Percentiles rank a stretch among this genome's conserved stretches.
These are phyloP conservation scores for Penicillium lagena DNA, from an alignment of 495 filamentous ascomycete genomes.

Conservation along the genomic window DNA sequence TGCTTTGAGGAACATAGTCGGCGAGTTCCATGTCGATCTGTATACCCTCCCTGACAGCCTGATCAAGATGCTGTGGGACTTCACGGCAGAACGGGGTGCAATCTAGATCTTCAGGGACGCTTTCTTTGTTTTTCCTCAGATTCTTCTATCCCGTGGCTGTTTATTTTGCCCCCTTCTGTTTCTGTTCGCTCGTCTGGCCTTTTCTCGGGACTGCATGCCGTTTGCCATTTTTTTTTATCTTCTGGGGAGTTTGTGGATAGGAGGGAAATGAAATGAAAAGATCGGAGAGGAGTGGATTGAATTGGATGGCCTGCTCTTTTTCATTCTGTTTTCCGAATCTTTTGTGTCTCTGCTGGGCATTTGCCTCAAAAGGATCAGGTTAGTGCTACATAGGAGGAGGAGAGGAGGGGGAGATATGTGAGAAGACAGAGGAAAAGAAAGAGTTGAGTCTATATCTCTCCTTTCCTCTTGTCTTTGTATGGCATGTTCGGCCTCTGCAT, in stretches of 20 bases:
- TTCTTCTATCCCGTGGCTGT: neutral
- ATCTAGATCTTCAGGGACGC: neutral
- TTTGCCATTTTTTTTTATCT: conserved; percentile 1
- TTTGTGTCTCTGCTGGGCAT: neutral
- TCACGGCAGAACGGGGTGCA: conserved; percentile 44
- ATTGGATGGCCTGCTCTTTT: conserved; percentile 1
- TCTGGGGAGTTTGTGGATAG: conserved; percentile 19
- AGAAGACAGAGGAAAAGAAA: no score
- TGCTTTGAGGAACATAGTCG: conserved; percentile 45
- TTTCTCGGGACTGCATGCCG: neutral
- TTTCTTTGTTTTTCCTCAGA: conserved; percentile 5
- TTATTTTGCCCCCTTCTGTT: neutral
- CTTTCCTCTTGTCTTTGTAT: no score
- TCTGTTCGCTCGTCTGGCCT: neutral
- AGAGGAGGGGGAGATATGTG: neutral
- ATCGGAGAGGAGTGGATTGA: neutral
- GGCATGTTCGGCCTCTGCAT: no score
- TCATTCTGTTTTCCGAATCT: neutral
- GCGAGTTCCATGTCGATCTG: conserved; percentile 97
- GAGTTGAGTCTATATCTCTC: no score
- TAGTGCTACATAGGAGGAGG: neutral
- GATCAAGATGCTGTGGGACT: conserved; percentile 92
- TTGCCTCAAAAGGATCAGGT: no score
- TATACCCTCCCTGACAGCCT: conserved; percentile 82
- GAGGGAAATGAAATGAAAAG: neutral